phyloP scores from a whole-genome alignment of 2,329 filamentous ascomycete species.

The Pseudogymnoascus destructans region DNA sequence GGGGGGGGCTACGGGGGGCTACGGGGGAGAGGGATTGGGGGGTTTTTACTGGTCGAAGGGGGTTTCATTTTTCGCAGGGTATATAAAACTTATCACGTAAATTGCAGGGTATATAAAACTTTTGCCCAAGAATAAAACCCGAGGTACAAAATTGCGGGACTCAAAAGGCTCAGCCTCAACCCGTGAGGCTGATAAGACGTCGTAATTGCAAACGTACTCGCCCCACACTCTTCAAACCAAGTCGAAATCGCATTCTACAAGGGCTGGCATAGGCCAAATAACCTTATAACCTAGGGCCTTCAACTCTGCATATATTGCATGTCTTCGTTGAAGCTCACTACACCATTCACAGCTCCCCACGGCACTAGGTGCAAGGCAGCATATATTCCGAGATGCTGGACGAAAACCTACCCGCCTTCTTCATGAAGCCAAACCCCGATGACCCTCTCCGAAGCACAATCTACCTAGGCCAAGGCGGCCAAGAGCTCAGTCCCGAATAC shows the following conservation, averaged over 20 bases:
- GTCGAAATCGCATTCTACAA: not conserved
- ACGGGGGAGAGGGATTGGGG: no score
- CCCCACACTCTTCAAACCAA: not conserved
- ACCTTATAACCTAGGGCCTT: not conserved
- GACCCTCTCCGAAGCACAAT: constrained; percentile 42
- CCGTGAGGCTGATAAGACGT: constrained; percentile 1
- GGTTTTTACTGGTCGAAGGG: no score
- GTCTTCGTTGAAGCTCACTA: not conserved
- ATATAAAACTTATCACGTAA: no score
- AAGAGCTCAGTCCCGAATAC: constrained; percentile 69
- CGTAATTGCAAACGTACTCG: constrained; percentile 7
- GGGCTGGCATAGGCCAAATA: constrained; percentile 3
- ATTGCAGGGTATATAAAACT: no score
- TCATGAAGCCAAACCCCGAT: constrained; percentile 37
- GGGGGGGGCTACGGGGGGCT: no score
- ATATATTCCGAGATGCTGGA: constrained; percentile 55
- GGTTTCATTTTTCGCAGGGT: no score
- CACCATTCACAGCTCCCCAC: not conserved
- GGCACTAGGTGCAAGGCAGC: constrained; percentile 2
- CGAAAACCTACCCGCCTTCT: constrained; percentile 76
- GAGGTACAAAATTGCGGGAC: not conserved
- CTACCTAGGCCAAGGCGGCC: constrained; percentile 57
- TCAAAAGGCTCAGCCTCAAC: not conserved
- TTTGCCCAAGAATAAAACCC: no score
- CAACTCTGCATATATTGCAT: not conserved